Base-by-base conservation (phyloP, 371 early-diverging fungal species). In the Syncephalastrum sp. region DNA sequence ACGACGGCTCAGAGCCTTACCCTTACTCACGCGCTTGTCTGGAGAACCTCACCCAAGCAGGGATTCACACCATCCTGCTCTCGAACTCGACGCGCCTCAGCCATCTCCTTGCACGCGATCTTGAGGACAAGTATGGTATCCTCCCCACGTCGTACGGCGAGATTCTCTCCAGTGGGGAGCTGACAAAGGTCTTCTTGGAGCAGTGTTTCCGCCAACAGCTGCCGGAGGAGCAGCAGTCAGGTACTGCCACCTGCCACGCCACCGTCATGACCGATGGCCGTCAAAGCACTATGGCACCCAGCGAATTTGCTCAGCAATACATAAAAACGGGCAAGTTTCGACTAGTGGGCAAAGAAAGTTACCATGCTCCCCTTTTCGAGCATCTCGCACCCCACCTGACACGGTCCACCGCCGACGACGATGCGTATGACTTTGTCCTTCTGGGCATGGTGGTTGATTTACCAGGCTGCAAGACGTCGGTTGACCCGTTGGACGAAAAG, bases 41-140 rank as follows among this genome's bases (percentile, higher is more conserved):
- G 12, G 42, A 57, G 33, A 23, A 53, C 16, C 57, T 72, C 1
- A 52, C 51, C 41, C n/a, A 52, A 12, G 25, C 46, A 7, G 56
- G 54, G 16, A 54, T 64, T 12, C 62, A 67, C 38, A 63, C 69
- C 8, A 42, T 74, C 16, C 42, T 78, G 17, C 59, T 78, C 0
- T 78, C 78, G 24, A 78, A 78, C 29, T 78, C 78, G 1, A 68
- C 73, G 3, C 69, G 78, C 21, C 51, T 74, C 7, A 60, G 67
- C 38, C 59, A 61, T 25, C 62, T 61, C 24, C 66, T 78, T 7
- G 56, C 57, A n/a, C 16, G 27, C 5, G 61, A 69, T 59, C 63
- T 78, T 42, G 50, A 56, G n/a, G 27, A 19, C 4, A 66, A 70
- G 23, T 74, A 66, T 47, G 70, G 50, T 16, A 68, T 78, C 16